Evolutionary conservation across 148 eudicot genomes (phyloP).

Genomic region (Amaranthus palmeri): DNA sequence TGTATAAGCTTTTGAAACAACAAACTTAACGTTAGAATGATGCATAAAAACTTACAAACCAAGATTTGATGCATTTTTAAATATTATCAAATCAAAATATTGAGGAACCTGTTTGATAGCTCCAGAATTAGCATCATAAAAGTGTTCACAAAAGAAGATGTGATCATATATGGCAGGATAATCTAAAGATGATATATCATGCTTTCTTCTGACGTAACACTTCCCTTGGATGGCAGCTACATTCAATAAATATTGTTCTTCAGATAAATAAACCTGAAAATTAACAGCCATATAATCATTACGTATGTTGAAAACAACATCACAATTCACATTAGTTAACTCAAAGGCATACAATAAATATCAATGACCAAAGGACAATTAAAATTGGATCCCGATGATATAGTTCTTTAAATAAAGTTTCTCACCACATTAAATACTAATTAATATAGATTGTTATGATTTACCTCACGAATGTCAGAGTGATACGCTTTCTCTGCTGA

Average conservation of each 20-base stretch:
- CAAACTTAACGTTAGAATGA: neutral
- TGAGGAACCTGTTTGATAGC: constrained; percentile 69
- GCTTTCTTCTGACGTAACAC: constrained; percentile 74
- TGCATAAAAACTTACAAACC: neutral
- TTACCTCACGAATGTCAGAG: constrained; percentile 90
- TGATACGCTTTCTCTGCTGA: constrained; percentile 88
- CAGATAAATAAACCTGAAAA: constrained; percentile 80
- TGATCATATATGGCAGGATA: constrained; percentile 58
- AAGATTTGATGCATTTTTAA: no score
- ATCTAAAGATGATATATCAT: constrained; percentile 47
- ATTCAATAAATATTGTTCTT: constrained; percentile 43
- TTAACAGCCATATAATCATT: neutral
- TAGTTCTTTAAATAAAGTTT: neutral
- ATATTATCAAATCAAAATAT: neutral
- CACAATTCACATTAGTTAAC: neutral
- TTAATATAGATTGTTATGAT: neutral
- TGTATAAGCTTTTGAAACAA: neutral
- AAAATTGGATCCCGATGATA: neutral
- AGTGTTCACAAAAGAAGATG: constrained; percentile 77
- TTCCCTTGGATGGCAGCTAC: constrained; percentile 62
- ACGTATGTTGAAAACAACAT: neutral
- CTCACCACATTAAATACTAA: neutral
- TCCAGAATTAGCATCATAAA: constrained; percentile 73
- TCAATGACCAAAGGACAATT: neutral
- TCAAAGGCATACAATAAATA: neutral